A percentile compares a stretch with the other conserved stretches of the same genome.
These are phyloP conservation scores for Gossypium davidsonii DNA, from an alignment of 441 rosid genomes.

Conservation along the genomic window DNA sequence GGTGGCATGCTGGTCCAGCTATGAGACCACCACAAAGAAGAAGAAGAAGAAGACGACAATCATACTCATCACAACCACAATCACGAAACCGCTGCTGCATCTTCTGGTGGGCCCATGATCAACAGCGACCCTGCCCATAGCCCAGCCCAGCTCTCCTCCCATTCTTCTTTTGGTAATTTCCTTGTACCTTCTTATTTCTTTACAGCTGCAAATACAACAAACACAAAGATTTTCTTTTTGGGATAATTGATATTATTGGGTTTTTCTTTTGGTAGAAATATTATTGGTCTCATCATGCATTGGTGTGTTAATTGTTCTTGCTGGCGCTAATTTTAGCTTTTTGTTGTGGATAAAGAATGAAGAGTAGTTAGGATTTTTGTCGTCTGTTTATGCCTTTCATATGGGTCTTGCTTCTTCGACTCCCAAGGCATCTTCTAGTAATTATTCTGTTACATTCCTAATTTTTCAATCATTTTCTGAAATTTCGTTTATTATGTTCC, in stretches of 20 bases:
- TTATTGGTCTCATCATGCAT: neutral
- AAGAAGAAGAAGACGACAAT: constrained; percentile 3
- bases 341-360: neutral
- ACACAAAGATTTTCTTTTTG: neutral
- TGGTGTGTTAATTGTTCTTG: neutral
- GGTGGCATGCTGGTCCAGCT: constrained; percentile 53
- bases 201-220: neutral
- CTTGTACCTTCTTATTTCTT: neutral
- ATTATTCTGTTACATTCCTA: neutral
- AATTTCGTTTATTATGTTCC: neutral
- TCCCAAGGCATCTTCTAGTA: constrained; percentile 5
- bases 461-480: neutral
- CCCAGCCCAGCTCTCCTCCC: constrained; percentile 41
- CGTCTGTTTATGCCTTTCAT: neutral
- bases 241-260: neutral
- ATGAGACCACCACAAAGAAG: constrained; percentile 27
- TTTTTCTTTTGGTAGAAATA: neutral
- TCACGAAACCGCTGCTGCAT: constrained; percentile 19
- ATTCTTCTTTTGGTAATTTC: constrained; percentile 55
- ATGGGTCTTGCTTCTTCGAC: constrained; percentile 10
- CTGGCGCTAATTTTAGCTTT: constrained; percentile 5
- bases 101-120: constrained; percentile 24
- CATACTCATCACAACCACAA: constrained; percentile 8
- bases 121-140: constrained; percentile 29
- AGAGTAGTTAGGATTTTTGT: neutral